A percentile compares a stretch with the other conserved stretches of the same genome.
Evolutionary conservation across 2,329 filamentous ascomycete genomes (phyloP).

Genomic region (Aspergillus vadensis): DNA sequence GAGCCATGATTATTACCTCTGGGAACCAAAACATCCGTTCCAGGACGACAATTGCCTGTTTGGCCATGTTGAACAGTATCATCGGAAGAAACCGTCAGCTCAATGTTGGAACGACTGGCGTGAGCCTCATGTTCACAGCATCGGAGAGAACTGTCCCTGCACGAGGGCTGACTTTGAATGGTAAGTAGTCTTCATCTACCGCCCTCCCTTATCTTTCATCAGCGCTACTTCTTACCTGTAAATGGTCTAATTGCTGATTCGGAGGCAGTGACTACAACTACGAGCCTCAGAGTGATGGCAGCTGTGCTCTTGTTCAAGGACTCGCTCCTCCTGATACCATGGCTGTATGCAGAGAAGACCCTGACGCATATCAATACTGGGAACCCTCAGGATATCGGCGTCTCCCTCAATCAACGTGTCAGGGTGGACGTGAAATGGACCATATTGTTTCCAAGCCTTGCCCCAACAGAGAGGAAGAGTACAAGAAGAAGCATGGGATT

Average conservation of each 20-base stretch:
- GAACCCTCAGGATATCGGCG: constrained; percentile 85
- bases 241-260: constrained; percentile 16
- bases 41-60: constrained; percentile 83
- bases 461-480: constrained; percentile 79
- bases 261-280: constrained; percentile 82
- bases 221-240: not conserved
- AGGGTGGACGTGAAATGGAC: constrained; percentile 74
- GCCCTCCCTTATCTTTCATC: not conserved
- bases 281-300: constrained; percentile 73
- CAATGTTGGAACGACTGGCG: constrained; percentile 80
- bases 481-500: constrained; percentile 69
- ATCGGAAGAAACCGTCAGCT: constrained; percentile 79
- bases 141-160: constrained; percentile 76
- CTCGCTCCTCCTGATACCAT: constrained; percentile 64
- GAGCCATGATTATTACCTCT: constrained; percentile 74
- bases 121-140: constrained; percentile 70
- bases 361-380: constrained; percentile 74
- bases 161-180: constrained; percentile 89
- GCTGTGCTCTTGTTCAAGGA: constrained; percentile 76
- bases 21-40: constrained; percentile 82
- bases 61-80: constrained; percentile 83
- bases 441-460: constrained; percentile 67
- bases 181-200: constrained; percentile 52
- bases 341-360: constrained; percentile 62
- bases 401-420: constrained; percentile 85